Evolutionary conservation across 2,329 filamentous ascomycete genomes (phyloP), one percentile per base, ranked within the genome.

Genomic region (Colletotrichum viniferum): DNA sequence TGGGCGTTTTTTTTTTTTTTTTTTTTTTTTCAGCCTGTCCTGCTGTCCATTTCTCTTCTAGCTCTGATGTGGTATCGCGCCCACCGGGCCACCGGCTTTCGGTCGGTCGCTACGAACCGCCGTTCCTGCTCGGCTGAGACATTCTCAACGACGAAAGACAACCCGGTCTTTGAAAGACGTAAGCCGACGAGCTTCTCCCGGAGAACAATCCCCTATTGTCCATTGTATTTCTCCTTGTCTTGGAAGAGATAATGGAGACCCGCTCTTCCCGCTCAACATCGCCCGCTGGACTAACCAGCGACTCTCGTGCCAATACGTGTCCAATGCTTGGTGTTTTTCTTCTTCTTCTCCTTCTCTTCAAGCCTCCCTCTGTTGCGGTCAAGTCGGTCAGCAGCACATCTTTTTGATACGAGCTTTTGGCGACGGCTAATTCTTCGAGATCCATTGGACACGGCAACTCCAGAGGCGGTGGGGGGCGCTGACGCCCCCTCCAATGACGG

Each of bases 81-180:
- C 65, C 52, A 43, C 30, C 38, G 63, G 38, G 24, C 13, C 32
- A 65, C 28, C 60, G 60, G 61, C n/a, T 43, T 38, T 38, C 69
- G 60, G 62, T 65, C 68, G 58, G 68, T 55, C 69, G 60, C 69
- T 58, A 55, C 60, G 69, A 64, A 61, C 69, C 69, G 43, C 69
- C 52, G 69, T 71, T 71, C 60, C 69, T 65, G n/a, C 69, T 66
- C 60, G 69, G 69, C 48, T 66, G 38, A 66, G 60, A 66, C 34
- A 71, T 62, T 56, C 28, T 65, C 64, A 60, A 64, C 68, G 68
- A 64, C 58, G 32, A 67, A 48, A 69, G 65, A 68, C 65, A 48
- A 48, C 38, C 18, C 18, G n/a, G 43, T 52, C 43, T 52, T 52
- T 43, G 58, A 21, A n/a, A 61, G 58, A 36, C 58, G 18, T 34